Percentiles rank a stretch among this genome's conserved stretches.
Evolutionary conservation across 768 basidiomycete species (phyloP).

Genomic region (Postia placenta): DNA sequence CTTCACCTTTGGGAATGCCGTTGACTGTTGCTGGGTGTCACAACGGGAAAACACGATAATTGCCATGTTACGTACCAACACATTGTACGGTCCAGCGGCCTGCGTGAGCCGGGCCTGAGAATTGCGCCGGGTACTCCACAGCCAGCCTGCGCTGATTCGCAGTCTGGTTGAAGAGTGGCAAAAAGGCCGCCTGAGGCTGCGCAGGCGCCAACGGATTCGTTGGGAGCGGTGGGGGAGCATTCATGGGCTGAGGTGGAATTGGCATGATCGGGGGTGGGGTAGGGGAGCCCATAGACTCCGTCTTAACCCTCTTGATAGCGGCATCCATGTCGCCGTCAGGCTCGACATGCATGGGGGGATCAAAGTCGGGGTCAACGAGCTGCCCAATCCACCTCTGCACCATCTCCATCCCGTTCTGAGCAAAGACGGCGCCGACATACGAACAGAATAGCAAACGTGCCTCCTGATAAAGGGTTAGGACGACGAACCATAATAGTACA

Average conservation of each 20-base stretch:
- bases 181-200: slow-evolving; percentile 56
- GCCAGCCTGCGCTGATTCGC: slow-evolving; percentile 58
- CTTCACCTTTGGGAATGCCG: slow-evolving; percentile 59
- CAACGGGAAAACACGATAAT: background rate
- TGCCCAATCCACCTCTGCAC: slow-evolving; percentile 55
- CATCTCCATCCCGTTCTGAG: slow-evolving; percentile 42
- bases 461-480: slow-evolving; percentile 34
- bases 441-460: slow-evolving; percentile 48
- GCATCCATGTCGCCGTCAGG: slow-evolving; percentile 1
- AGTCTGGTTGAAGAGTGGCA: slow-evolving; percentile 71
- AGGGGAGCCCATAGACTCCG: slow-evolving; percentile 9
- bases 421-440: slow-evolving; percentile 62
- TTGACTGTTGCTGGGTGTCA: slow-evolving; percentile 41
- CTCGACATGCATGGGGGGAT: slow-evolving; percentile 5
- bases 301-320: slow-evolving; percentile 16
- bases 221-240: slow-evolving; percentile 20
- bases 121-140: slow-evolving; percentile 54
- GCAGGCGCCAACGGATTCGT: slow-evolving; percentile 59
- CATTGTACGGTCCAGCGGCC: slow-evolving; percentile 63
- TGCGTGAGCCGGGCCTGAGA: slow-evolving; percentile 62
- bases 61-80: slow-evolving; percentile 43
- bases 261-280: slow-evolving; percentile 26
- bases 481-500: background rate
- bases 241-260: slow-evolving; percentile 31
- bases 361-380: slow-evolving; percentile 40